Base-by-base conservation (phyloP, 768 basidiomycete genomes). In the Boletus huronensis region DNA sequence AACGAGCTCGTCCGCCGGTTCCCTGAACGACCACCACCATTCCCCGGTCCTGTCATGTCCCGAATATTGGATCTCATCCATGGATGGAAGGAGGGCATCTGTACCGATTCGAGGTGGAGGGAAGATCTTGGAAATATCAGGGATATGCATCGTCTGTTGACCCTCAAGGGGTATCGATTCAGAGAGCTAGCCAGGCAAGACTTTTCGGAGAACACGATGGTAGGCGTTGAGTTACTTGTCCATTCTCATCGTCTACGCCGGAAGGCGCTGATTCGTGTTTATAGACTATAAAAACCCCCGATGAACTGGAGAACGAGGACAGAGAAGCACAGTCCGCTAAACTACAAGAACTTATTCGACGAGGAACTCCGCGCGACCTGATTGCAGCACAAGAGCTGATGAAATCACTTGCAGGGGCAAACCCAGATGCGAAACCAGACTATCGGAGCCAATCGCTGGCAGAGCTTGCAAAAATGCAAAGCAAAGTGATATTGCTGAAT, bases 1-100 rank as follows among this genome's bases (percentile, higher is more conserved):
- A 99, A 99, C 73, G 97, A 98, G 69, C 87, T 99, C 68, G 97
- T 99, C 25, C 86, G 96, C 46, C 84, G 95, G 61, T 98, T 99
- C 70, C 97, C 97, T 6, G 97, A 99, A 73, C 84, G 96, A 42
- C 97, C 97, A 3, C 96, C 97, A 0, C 90, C 93, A 1, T 93
- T 95, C 69, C 92, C 93, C 0, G 90, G 92, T 3, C 88, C 93
- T 21, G 91, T 97, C 62, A 99, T 98, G 96, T 83, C 86, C 1
- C 83, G 90, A 57, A 95, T 97, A 59, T 77, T 99, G 36, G 95
- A 97, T 62, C 78, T 96, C 57, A 94, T 99, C 39, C 83, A 96
- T 59, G 77, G 79, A 46, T 99, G 97, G 97, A 97, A 94, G 75
- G 92, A 95, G 66, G 87, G 87, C 3, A 90, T 99, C 42, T 98